These are phyloP conservation scores for Ottelia alismoides DNA, from an alignment of 106 monocot species.

Conservation along the genomic window DNA sequence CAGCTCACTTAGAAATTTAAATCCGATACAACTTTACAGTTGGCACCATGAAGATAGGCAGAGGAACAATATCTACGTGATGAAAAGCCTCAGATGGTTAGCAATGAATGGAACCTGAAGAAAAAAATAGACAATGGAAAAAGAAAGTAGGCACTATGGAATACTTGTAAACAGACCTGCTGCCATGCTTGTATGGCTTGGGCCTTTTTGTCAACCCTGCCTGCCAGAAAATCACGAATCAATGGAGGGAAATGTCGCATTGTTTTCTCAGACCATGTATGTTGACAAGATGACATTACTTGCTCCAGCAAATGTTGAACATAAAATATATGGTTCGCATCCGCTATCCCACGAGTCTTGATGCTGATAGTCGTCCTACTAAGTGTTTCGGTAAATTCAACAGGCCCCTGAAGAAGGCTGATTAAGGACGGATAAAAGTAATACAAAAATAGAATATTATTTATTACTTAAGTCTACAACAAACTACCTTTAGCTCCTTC, in stretches of 20 bases:
- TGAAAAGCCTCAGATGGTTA: too few species aligned
- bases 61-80: too few species aligned
- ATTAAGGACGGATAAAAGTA: too few species aligned
- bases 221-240: constrained; percentile 57
- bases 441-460: too few species aligned
- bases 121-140: too few species aligned
- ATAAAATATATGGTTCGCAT: constrained; percentile 80
- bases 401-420: constrained; percentile 89
- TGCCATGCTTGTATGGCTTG: constrained; percentile 98
- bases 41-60: too few species aligned
- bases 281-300: constrained; percentile 88
- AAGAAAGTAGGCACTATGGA: too few species aligned
- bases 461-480: too few species aligned
- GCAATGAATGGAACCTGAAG: too few species aligned
- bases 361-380: constrained; percentile 93
- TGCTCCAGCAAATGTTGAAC: constrained; percentile 83
- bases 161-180: constrained; percentile 67
- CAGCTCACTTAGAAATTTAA: too few species aligned
- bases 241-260: constrained; percentile 78
- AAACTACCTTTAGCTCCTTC: constrained; percentile 96
- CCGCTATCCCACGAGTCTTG: constrained; percentile 96
- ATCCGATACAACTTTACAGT: too few species aligned
- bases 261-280: constrained; percentile 98
- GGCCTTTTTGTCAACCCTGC: constrained; percentile 66
- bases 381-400: constrained; percentile 93